These are phyloP conservation scores for Holtermanniella nyarrowii DNA, from an alignment of 768 basidiomycete species.

Conservation along the genomic window DNA sequence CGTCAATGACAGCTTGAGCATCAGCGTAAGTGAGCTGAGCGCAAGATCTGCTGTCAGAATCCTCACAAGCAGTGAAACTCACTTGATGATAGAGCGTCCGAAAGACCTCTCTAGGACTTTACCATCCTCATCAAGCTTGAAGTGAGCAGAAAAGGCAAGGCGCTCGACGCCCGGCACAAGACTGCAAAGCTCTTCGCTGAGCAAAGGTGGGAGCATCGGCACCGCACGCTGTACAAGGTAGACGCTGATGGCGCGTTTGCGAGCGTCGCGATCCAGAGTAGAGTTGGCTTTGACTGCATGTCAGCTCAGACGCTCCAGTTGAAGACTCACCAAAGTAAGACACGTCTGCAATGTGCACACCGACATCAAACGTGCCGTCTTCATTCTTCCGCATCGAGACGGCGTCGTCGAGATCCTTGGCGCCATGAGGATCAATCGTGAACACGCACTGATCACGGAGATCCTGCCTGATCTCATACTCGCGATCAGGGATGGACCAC, in stretches of 20 bases:
- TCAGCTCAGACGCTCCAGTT: slow-evolving; percentile 27
- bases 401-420: slow-evolving; percentile 92
- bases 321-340: slow-evolving; percentile 60
- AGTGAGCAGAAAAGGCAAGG: slow-evolving; percentile 78
- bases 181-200: slow-evolving; percentile 88
- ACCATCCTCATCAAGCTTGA: slow-evolving; percentile 74
- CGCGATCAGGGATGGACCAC: slow-evolving; percentile 82
- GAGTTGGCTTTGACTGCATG: slow-evolving; percentile 47
- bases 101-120: slow-evolving; percentile 81
- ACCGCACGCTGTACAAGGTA: slow-evolving; percentile 93
- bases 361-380: slow-evolving; percentile 84
- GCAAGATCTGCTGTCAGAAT: slow-evolving; percentile 54
- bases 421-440: slow-evolving; percentile 80
- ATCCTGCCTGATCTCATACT: slow-evolving; percentile 79
- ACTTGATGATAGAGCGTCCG: slow-evolving; percentile 86
- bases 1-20: slow-evolving; percentile 73
- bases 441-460: slow-evolving; percentile 75
- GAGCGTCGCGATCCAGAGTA: slow-evolving; percentile 93
- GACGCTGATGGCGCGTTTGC: slow-evolving; percentile 92
- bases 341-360: slow-evolving; percentile 93
- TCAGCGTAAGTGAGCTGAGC: slow-evolving; percentile 74
- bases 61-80: slow-evolving; percentile 20
- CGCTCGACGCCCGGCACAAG: slow-evolving; percentile 78
- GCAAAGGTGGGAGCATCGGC: slow-evolving; percentile 90
- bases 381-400: slow-evolving; percentile 79